Evolutionary conservation across 2,329 filamentous ascomycete genomes (phyloP), one percentile per base, ranked within the genome.

Genomic region (Tolypocladium ovalisporum): DNA sequence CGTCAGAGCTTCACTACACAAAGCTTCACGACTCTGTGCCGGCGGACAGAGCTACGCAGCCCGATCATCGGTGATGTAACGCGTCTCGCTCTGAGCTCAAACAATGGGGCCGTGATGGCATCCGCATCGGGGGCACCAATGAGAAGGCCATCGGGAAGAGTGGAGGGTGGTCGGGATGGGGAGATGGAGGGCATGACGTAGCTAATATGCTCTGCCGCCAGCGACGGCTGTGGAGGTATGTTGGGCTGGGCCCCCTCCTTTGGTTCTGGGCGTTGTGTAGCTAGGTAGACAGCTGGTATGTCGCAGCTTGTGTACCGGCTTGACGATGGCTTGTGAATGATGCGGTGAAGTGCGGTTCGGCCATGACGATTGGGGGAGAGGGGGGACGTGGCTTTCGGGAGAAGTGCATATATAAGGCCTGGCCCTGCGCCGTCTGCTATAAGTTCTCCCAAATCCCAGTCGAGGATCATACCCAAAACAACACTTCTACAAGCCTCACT

Each of bases 121-220:
- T 32, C 27, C 17, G 19, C 17, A 49, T 19, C 24, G 15, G 29
- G 47, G 47, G 7, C 47, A 5, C 52, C 52, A 54, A 42, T 34
- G 29, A 37, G 32, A 15, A 15, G 52, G 22, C 13, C 35, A 2
- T 9, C 8, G 22, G 36, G 24, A 24, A 24, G 34, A 1, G 27
- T 40, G 52, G 52, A 39, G 22, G 52, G 27, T 29, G 32, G 37
- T 29, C 10, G 35, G 15, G 9, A 17, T n/a, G 4, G 17, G n/a
- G 34, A 32, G 19, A 22, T 36, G 52, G 52, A 27, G 27, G 32
- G 24, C 35, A 54, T 57, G 56, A 57, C 56, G 56, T 57, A 57
- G 56, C 40, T 1, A 15, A 10, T 47, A 15, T 29, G 24, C 24
- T 47, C 5, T 29, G 44, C 36, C 49, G 49, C 32, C 49, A 37